Conservation (phyloP, 1,139 yeast species). For the Kurtzmaniella natalensis region DNA sequence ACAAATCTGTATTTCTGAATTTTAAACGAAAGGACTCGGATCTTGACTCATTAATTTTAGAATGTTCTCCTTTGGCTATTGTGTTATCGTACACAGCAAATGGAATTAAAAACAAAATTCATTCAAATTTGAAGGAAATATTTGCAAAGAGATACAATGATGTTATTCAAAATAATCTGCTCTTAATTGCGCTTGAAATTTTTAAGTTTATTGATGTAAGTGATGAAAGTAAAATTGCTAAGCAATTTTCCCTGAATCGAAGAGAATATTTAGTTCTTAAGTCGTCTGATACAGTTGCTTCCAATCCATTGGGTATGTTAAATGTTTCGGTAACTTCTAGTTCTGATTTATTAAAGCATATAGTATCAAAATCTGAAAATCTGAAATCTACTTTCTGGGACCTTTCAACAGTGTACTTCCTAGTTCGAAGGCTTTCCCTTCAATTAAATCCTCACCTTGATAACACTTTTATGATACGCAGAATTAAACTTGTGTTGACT, state of each 20-base stretch:
- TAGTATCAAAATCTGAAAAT: conserved; percentile 17
- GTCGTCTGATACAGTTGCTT: conserved; percentile 1
- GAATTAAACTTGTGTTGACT: conserved; percentile 32
- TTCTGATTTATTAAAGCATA: conserved; percentile 16
- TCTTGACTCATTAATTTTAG: conserved; percentile 19
- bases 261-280: background rate
- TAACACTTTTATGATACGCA: conserved; percentile 26
- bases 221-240: conserved; percentile 16
- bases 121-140: conserved; percentile 14
- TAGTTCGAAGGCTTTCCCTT: conserved; percentile 29
- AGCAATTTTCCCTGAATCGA: conserved; percentile 9
- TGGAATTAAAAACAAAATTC: conserved; percentile 38
- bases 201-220: conserved; percentile 40
- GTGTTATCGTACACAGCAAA: conserved; percentile 43
- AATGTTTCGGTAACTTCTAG: conserved; percentile 26
- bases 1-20: conserved; percentile 7
- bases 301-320: conserved; percentile 8
- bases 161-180: conserved; percentile 16
- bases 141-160: conserved; percentile 13
- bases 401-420: conserved; percentile 28
- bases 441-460: conserved; percentile 18
- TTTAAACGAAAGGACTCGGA: conserved; percentile 14
- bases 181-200: conserved; percentile 19
- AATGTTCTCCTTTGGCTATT: conserved; percentile 32
- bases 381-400: conserved; percentile 31